Evolutionary conservation across 2,329 filamentous ascomycete genomes (phyloP).

Genomic region (Diaporthe destruens): DNA sequence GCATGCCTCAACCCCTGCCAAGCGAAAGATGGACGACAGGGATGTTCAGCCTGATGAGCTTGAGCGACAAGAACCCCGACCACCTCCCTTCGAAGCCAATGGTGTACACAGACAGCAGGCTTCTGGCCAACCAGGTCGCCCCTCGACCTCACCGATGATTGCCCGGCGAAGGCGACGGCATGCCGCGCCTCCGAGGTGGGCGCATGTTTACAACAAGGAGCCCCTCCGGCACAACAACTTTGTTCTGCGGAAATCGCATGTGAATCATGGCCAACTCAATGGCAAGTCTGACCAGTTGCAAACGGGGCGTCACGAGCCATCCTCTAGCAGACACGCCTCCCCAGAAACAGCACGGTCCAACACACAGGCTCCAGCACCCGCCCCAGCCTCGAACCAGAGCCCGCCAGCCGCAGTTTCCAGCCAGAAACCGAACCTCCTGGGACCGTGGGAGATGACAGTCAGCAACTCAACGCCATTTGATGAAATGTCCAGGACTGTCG

Average conservation of each 20-base stretch:
- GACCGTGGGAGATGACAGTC: constrained; percentile 76
- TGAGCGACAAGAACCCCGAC: constrained; percentile 62
- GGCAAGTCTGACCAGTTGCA: constrained; percentile 51
- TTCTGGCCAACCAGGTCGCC: constrained; percentile 44
- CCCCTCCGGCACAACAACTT: constrained; percentile 59
- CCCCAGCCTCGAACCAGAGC: constrained; percentile 43
- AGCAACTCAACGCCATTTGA: constrained; percentile 79
- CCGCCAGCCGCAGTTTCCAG: constrained; percentile 43
- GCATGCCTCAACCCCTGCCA: constrained; percentile 56
- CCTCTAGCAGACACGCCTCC: constrained; percentile 59
- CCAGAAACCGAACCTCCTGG: constrained; percentile 53
- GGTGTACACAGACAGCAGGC: constrained; percentile 50
- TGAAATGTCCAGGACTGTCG: constrained; percentile 80
- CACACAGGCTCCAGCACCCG: constrained; percentile 39
- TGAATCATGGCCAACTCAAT: constrained; percentile 52
- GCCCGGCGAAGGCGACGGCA: constrained; percentile 56
- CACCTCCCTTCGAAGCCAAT: constrained; percentile 64
- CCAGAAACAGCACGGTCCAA: constrained; percentile 58
- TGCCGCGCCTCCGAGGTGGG: constrained; percentile 61
- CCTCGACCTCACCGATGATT: constrained; percentile 51
- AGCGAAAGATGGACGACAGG: constrained; percentile 63
- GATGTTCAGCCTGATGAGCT: constrained; percentile 64
- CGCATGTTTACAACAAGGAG: constrained; percentile 55
- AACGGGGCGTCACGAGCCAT: constrained; percentile 45
- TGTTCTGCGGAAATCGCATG: constrained; percentile 55